A percentile compares a stretch with the other conserved stretches of the same genome.
phyloP scores from a whole-genome alignment of 2,329 filamentous ascomycete species.

The Fusarium foetens region DNA sequence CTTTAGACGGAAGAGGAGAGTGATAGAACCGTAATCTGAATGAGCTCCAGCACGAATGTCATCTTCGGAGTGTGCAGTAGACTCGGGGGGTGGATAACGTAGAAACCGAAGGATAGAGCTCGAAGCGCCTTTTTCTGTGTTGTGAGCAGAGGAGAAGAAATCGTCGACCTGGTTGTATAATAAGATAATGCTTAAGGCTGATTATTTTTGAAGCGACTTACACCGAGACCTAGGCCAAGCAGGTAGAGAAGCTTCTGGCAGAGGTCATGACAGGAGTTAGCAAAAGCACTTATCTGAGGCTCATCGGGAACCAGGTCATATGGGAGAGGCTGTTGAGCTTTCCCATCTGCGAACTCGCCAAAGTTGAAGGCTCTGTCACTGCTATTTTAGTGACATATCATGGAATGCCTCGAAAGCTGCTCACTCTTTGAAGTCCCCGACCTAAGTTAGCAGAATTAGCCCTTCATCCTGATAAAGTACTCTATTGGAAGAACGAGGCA shows the following conservation, averaged over 20 bases:
- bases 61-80: conserved; percentile 55
- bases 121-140: conserved; percentile 56
- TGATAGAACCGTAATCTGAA: conserved; percentile 82
- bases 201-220: conserved; percentile 48
- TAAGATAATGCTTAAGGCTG: conserved; percentile 6
- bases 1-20: conserved; percentile 84
- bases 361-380: conserved; percentile 85
- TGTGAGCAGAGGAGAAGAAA: conserved; percentile 67
- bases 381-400: background rate
- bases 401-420: conserved; percentile 18
- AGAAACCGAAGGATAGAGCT: conserved; percentile 75
- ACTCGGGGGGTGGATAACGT: conserved; percentile 70
- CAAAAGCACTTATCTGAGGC: conserved; percentile 72
- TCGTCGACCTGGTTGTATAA: conserved; percentile 52
- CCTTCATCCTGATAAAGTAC: background rate
- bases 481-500: background rate
- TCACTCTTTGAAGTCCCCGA: conserved; percentile 90
- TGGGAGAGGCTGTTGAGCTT: conserved; percentile 82
- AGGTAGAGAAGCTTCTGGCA: conserved; percentile 79
- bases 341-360: conserved; percentile 75
- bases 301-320: conserved; percentile 68
- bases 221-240: conserved; percentile 80
- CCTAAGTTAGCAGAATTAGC: conserved; percentile 54
- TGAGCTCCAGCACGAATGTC: conserved; percentile 92
- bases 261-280: conserved; percentile 74